Percentiles rank a stretch among this genome's conserved stretches.
phyloP scores from a whole-genome alignment of 2,329 filamentous ascomycete species.

The Podosphaera xanthii region DNA sequence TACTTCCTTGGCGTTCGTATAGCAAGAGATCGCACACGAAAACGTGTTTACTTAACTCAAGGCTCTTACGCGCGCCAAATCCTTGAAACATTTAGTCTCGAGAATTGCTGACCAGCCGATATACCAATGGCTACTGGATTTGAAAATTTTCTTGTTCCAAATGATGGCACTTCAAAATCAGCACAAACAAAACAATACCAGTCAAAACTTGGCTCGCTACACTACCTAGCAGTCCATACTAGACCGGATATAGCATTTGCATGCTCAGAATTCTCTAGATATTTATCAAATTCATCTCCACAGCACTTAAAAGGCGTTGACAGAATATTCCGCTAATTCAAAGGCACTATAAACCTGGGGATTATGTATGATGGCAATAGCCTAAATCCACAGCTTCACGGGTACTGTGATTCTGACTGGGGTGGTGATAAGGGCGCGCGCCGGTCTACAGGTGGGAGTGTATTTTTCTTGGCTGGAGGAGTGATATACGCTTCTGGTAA shows the following conservation, averaged over 20 bases:
- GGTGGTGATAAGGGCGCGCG: neutral
- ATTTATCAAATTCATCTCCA: neutral
- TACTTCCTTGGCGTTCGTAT: no score
- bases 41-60: neutral
- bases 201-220: neutral
- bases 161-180: neutral
- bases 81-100: neutral
- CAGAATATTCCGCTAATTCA: no score
- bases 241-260: neutral
- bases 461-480: no score
- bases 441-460: no score
- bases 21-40: neutral
- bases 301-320: no score
- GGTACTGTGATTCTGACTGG: no score
- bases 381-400: no score
- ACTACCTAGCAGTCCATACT: neutral
- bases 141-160: no score
- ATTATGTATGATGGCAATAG: no score
- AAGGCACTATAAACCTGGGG: no score
- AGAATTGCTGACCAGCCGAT: neutral
- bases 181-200: neutral
- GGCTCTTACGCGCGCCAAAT: neutral
- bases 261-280: neutral
- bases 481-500: no score
- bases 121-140: neutral